Conservation (phyloP, 169 alveolate genomes). For the Plasmodium ovale region DNA sequence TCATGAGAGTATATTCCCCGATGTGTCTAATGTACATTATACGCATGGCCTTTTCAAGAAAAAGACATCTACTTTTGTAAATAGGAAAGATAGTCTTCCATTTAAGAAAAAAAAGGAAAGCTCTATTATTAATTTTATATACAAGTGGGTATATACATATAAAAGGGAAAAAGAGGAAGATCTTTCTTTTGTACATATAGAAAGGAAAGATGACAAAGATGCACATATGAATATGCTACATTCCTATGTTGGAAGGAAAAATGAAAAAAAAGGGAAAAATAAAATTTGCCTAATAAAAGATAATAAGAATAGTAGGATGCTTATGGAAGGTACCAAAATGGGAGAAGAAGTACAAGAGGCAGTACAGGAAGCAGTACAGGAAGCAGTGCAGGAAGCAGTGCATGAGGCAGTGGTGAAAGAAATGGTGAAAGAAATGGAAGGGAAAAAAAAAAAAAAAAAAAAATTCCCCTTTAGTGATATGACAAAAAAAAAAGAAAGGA, state of each 20-base stretch:
- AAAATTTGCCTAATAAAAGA: background rate
- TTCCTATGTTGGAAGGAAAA: background rate
- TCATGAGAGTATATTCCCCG: constrained; percentile 9
- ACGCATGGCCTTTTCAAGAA: constrained; percentile 30
- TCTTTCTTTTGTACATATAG: background rate
- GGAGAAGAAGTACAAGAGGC: background rate
- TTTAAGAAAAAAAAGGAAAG: constrained; percentile 10
- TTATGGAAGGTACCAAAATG: background rate
- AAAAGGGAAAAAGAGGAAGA: background rate
- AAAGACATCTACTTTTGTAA: constrained; percentile 28
- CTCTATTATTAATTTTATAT: background rate
- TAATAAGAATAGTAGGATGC: background rate
- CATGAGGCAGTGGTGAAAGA: too few relatives aligned
- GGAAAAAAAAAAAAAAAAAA: background rate
- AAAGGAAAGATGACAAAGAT: background rate
- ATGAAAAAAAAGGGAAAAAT: background rate
- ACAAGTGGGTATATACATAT: background rate
- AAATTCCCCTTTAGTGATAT: background rate
- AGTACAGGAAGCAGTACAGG: background rate
- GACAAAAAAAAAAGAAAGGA: constrained; percentile 24
- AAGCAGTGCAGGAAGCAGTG: too few relatives aligned
- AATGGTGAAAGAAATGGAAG: constrained; percentile 11
- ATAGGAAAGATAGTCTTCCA: too few relatives aligned
- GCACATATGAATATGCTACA: background rate
- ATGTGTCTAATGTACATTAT: constrained; percentile 24